Evolutionary conservation across 2,329 filamentous ascomycete genomes (phyloP).

Genomic region (Sphaceloma murrayae): DNA sequence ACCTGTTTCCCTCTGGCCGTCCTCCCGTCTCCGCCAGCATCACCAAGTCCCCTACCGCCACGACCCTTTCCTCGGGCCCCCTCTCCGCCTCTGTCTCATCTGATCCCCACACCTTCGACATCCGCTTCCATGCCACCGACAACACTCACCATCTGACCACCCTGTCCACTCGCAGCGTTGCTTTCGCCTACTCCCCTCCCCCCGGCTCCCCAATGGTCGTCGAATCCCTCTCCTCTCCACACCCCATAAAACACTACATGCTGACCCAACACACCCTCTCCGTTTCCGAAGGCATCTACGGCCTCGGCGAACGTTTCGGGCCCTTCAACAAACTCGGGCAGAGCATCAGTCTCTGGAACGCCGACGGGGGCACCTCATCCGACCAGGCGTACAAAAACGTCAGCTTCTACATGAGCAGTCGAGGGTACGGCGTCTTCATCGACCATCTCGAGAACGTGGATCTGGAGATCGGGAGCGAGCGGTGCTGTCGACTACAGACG

Average conservation of each 20-base stretch:
- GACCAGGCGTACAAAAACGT: slow-evolving; percentile 67
- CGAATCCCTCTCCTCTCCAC: slow-evolving; percentile 46
- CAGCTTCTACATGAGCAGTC: slow-evolving; percentile 58
- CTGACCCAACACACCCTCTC: slow-evolving; percentile 39
- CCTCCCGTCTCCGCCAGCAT: slow-evolving; percentile 36
- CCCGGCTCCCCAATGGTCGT: slow-evolving; percentile 45
- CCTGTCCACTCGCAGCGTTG: slow-evolving; percentile 47
- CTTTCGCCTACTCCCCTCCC: slow-evolving; percentile 47
- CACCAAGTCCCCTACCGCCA: slow-evolving; percentile 36
- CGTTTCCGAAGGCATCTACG: slow-evolving; percentile 58
- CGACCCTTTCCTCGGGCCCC: slow-evolving; percentile 43
- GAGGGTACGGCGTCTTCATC: slow-evolving; percentile 69
- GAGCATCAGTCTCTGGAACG: slow-evolving; percentile 54
- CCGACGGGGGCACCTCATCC: slow-evolving; percentile 54
- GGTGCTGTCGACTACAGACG: slow-evolving; percentile 61
- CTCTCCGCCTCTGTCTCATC: slow-evolving; percentile 45
- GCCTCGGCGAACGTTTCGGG: slow-evolving; percentile 67
- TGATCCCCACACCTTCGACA: slow-evolving; percentile 44
- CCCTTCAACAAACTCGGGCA: slow-evolving; percentile 70
- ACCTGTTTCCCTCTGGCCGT: slow-evolving; percentile 46
- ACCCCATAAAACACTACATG: slow-evolving; percentile 34
- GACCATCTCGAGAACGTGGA: slow-evolving; percentile 61
- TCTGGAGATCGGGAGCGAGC: slow-evolving; percentile 63
- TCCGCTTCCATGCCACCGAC: slow-evolving; percentile 46
- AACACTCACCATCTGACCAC: slow-evolving; percentile 46